These are phyloP conservation scores for Cyclocybe aegerita DNA, from an alignment of 768 basidiomycete species.

Conservation along the genomic window DNA sequence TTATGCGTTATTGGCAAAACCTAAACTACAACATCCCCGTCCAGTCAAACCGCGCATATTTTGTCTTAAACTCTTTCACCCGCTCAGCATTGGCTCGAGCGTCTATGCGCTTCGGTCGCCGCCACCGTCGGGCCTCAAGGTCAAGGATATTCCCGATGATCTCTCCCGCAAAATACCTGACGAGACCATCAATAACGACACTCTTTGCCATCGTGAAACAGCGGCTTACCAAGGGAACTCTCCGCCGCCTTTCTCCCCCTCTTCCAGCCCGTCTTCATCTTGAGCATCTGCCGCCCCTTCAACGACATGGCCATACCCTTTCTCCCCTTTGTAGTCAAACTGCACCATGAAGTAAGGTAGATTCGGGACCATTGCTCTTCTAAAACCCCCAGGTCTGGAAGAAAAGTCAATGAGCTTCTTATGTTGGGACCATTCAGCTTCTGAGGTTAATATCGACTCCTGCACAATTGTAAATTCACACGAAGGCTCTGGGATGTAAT, in stretches of 20 bases:
- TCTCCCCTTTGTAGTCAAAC: slow-evolving; percentile 97
- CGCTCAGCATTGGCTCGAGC: slow-evolving; percentile 67
- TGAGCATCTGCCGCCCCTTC: slow-evolving; percentile 78
- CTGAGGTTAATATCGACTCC: slow-evolving; percentile 94
- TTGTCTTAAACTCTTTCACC: slow-evolving; percentile 65
- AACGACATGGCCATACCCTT: slow-evolving; percentile 97
- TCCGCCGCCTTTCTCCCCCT: slow-evolving; percentile 88
- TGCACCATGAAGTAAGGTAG: slow-evolving; percentile 99
- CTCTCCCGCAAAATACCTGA: slow-evolving; percentile 91
- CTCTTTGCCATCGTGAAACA: slow-evolving; percentile 9
- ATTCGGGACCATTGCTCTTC: slow-evolving; percentile 93
- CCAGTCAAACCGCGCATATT: slow-evolving; percentile 82
- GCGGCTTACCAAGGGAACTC: slow-evolving; percentile 79
- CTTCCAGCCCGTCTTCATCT: slow-evolving; percentile 68
- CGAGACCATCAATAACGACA: slow-evolving; percentile 3
- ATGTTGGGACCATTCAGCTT: slow-evolving; percentile 98
- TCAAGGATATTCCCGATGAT: slow-evolving; percentile 92
- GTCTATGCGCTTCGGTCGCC: slow-evolving; percentile 76
- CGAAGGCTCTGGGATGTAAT: background rate
- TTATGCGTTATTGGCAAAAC: too few relatives aligned
- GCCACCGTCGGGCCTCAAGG: slow-evolving; percentile 83
- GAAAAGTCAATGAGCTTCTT: slow-evolving; percentile 96
- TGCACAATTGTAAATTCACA: slow-evolving; percentile 22
- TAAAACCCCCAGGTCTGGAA: slow-evolving; percentile 86
- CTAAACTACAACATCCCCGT: slow-evolving; percentile 60